Evolutionary conservation across 2,329 filamentous ascomycete genomes (phyloP), one percentile per base, ranked within the genome.

Genomic region (Ceratocystis eucalypticola): DNA sequence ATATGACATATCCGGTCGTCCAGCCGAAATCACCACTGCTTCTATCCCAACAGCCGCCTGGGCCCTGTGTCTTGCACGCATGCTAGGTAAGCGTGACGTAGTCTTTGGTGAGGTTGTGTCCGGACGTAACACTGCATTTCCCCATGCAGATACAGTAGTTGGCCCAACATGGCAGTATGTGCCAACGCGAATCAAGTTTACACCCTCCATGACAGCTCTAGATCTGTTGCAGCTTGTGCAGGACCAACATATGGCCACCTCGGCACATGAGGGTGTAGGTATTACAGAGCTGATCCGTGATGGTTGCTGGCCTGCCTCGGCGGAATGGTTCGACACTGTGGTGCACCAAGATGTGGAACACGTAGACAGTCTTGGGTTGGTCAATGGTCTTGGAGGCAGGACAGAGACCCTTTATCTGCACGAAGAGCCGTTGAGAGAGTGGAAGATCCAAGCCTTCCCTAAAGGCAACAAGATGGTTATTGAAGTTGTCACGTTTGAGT

Each of bases 151-250:
- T 68, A 76, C 76, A 65, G 82, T 87, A 61, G 78, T 83, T 59
- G 86, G 86, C 0, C 86, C 86, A 0, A 86, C 84, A 68, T 85
- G 85, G 78, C 85, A 88, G 70, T 85, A 87, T 71, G 79, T 86
- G 0, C 86, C 86, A 0, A 79, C 88, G 45, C 80, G 86, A 22
- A 80, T 88, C 15, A 75, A 75, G 33, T 83, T 88, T 70, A 74
- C 76, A 2, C 71, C 73, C 2, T 83, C 81, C 79, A 66, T 66
- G 67, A 82, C 78, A 2, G 80, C 75, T 0, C 69, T 77, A 1
- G 80, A 84, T 66, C 75, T 85, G 3, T 78, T 85, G 66, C 75
- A 76, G 17, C 74, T 77, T 66, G 77, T 85, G 22, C 82, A 85
- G 73, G 75, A 80, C 67, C 83, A 85, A 72, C 82, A 85, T 71